Base-by-base conservation (phyloP, 345 rosid species). In the Physaria fendleri region DNA sequence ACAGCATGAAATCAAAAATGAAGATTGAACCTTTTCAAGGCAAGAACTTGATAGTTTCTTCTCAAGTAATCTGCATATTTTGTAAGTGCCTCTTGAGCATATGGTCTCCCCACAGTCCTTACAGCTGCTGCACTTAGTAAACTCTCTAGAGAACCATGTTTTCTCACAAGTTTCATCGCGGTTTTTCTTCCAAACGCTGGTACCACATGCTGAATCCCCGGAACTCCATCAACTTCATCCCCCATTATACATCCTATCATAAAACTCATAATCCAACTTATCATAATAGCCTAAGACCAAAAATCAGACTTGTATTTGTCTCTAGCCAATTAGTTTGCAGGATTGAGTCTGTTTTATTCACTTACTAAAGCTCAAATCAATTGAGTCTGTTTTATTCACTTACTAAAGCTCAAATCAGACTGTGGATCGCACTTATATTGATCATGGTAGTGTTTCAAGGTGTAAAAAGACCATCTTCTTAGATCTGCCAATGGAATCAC, bases 131-230 rank as follows among this genome's bases (percentile, higher is more conserved):
- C 88, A 32, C 82, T 80, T 8, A 92, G 79, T 71, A 92, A 77
- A 79, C 79, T 84, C 72, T 86, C 95, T 21, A 88, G 59, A n/a
- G 96, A 82, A 17, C 95, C 95, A 27, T 84, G 96, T 30, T 86
- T 88, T 51, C 84, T 80, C 64, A 92, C 64, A 47, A 86, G 98
- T 77, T 86, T 88, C 59, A 81, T 18, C 16, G 93, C 93, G 64
- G 95, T 88, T 75, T 79, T 88, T 62, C 85, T 74, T 54, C 96
- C 98, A 80, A 92, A 92, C 47, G 79, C 90, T 11, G 95, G 98
- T 62, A 71, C 93, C 30, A 88, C 24, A 23, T 78, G 85, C 68
- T 86, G 96, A 69, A 92, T 79, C 53, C 96, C 96, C 4, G 89
- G 93, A 60, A 92, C 85, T 55, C 95, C 93, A 73, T 92, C 98